Evolutionary conservation across 495 filamentous ascomycete species (phyloP).

Genomic region (Trichoderma reesei): DNA sequence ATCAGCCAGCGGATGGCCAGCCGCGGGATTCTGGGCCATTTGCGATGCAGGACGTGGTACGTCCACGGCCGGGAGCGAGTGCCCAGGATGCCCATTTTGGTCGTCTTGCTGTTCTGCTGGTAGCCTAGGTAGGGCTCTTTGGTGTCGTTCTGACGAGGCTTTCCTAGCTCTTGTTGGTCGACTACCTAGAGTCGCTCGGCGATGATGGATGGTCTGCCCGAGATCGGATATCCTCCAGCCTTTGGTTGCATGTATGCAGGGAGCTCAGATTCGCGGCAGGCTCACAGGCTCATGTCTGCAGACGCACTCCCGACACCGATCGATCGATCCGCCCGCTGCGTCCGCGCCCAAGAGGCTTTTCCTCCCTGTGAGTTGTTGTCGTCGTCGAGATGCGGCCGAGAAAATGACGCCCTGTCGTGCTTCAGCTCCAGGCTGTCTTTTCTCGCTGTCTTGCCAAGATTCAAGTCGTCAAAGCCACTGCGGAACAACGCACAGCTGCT

Average conservation of each 20-base stretch:
- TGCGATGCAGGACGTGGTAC: conserved; percentile 36
- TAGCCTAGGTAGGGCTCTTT: no score
- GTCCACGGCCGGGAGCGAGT: conserved; percentile 12
- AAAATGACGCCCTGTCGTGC: neutral
- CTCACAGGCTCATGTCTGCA: neutral
- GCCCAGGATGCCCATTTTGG: conserved; percentile 4
- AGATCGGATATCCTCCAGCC: neutral
- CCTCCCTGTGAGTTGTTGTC: neutral
- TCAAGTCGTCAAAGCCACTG: no score
- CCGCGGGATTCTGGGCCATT: conserved; percentile 45
- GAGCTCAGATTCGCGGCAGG: neutral
- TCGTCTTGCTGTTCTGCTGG: no score
- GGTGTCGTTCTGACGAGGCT: no score
- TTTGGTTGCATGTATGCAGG: neutral
- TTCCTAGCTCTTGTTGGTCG: no score
- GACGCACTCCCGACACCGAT: neutral
- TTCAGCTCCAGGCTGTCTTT: neutral
- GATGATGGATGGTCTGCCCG: neutral
- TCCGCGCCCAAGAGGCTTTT: neutral
- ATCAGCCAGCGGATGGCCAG: conserved; percentile 25
- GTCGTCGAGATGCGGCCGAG: neutral
- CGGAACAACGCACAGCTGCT: no score
- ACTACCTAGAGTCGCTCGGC: no score
- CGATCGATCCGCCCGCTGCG: neutral
- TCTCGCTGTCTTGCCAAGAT: neutral